These are phyloP conservation scores for Monilinia laxa DNA, from an alignment of 2,329 filamentous ascomycete genomes.

Conservation along the genomic window DNA sequence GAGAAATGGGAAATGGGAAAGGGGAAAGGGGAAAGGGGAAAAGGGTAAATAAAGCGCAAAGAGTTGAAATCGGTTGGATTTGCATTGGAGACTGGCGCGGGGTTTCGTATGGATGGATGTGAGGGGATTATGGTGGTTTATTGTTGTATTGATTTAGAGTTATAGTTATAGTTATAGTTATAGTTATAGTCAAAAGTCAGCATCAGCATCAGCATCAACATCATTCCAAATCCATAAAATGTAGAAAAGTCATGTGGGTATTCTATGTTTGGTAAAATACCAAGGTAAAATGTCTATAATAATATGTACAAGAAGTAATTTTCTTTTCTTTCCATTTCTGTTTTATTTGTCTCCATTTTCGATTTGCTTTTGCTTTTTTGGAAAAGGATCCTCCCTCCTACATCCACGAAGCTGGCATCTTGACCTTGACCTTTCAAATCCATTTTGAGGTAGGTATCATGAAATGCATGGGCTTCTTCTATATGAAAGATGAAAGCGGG, in stretches of 20 bases:
- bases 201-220: not conserved
- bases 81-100: too few relatives aligned
- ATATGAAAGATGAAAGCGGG: not conserved
- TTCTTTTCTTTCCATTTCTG: not conserved
- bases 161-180: too few relatives aligned
- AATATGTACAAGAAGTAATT: constrained; percentile 20
- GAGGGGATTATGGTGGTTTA: too few relatives aligned
- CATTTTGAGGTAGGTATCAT: not conserved
- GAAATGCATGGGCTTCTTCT: constrained; percentile 8
- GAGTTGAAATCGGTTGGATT: too few relatives aligned
- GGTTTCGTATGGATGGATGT: too few relatives aligned
- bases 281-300: not conserved
- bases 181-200: too few relatives aligned
- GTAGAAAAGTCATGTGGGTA: not conserved
- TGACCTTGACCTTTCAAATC: not conserved
- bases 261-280: not conserved
- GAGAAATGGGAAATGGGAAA: too few relatives aligned
- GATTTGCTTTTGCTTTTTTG: not conserved
- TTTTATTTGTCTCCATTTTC: constrained; percentile 5
- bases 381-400: not conserved
- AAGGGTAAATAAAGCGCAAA: too few relatives aligned
- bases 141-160: too few relatives aligned
- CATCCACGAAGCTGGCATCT: not conserved
- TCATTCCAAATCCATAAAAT: not conserved
- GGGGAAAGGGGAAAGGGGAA: too few relatives aligned